Base-by-base conservation (phyloP, 768 basidiomycete genomes). In the Russula sp. region DNA sequence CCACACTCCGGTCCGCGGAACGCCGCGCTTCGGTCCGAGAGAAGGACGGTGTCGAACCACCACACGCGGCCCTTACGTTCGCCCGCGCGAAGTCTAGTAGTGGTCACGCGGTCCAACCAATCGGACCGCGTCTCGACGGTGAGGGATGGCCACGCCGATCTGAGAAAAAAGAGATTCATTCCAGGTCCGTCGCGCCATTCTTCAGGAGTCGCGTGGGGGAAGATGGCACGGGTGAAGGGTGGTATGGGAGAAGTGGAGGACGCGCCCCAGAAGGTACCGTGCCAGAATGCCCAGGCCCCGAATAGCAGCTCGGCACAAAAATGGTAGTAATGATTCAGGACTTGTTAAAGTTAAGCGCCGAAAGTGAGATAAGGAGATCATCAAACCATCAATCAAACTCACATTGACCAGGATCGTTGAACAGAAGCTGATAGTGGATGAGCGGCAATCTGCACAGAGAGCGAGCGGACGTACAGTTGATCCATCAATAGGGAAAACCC, bases 281-380 rank as follows among this genome's bases (percentile, higher is more conserved):
- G 77, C 86, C 86, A 90, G 68, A 90, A 82, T 1, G 88, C 82
- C 80, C 89, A 90, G 3, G 82, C 75, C 37, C 91, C 91, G 37
- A 93, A 76, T 61, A 91, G 75, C 52, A 91, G 82, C 71, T 94
- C 92, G 0, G 88, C 92, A 37, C 87, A 88, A 63, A 91, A 86
- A 74, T 94, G 92, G 73, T 93, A 94, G 73, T 92, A 94, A 71
- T 94, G 92, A 51, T 79, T 76, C n/a, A 93, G 79, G 79, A 94
- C 75, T 77, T 10, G 40, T 32, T 6, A 40, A 40, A 27, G 0
- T 18, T 61, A 9, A 65, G 31, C 31, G n/a, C 16, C 27, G 11
- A 20, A 11, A 4, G n/a, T 31, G 6, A 34, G 27, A 65, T 13
- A 44, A 35, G 14, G 39, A 34, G 20, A 40, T 13, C 4, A 32